phyloP scores from a whole-genome alignment of 129 eudicot genomes.

The Artemisia tridentata region DNA sequence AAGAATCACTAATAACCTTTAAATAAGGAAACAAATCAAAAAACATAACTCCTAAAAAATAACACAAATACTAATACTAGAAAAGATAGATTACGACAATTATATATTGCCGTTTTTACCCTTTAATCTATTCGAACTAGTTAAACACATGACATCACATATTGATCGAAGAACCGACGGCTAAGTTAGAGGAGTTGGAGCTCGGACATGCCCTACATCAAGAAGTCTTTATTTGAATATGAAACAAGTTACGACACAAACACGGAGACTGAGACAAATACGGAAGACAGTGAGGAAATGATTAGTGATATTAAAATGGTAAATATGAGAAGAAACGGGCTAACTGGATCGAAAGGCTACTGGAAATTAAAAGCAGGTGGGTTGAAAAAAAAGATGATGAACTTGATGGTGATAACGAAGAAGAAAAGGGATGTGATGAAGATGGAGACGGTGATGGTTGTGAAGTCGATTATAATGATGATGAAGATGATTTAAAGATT shows the following conservation, averaged over 20 bases:
- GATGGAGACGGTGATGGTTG: conserved; percentile 48
- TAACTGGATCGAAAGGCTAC: conserved; percentile 61
- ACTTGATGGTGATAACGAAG: conserved; percentile 26
- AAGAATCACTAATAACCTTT: too few relatives aligned
- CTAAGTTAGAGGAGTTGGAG: too few relatives aligned
- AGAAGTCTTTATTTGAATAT: conserved; percentile 44
- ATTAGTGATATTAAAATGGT: conserved; percentile 26
- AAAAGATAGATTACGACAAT: too few relatives aligned
- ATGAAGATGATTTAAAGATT: conserved; percentile 38
- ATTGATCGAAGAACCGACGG: too few relatives aligned
- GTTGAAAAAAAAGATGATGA: conserved; percentile 35
- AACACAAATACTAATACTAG: too few relatives aligned
- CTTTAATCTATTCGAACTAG: too few relatives aligned
- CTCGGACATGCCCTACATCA: too few relatives aligned
- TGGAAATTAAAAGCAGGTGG: conserved; percentile 58
- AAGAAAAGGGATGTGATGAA: conserved; percentile 39
- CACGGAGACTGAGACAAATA: conserved; percentile 28
- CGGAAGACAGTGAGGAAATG: conserved; percentile 20
- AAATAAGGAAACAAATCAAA: too few relatives aligned
- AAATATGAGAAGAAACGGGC: conserved; percentile 38
- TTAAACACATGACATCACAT: too few relatives aligned
- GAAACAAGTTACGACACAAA: conserved; percentile 38
- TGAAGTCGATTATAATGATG: conserved; percentile 62
- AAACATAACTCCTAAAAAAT: too few relatives aligned
- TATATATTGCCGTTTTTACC: too few relatives aligned